Base-by-base conservation (phyloP, 805 yeast genomes). In the Teunomyces panamensis region DNA sequence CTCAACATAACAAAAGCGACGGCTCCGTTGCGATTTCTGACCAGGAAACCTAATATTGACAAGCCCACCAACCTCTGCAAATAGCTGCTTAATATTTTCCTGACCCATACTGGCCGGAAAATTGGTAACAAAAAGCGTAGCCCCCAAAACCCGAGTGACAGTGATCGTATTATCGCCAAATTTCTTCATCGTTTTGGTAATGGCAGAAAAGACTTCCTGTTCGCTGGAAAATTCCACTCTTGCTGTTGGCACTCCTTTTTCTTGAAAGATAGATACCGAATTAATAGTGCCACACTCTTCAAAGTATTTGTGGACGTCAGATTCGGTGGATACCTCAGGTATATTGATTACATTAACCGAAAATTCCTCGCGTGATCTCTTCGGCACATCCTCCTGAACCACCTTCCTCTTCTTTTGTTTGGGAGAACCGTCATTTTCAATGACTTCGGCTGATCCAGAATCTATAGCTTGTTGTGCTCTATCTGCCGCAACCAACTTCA, bases 1-100 rank as follows among this genome's bases (percentile, higher is more conserved):
- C 55, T 87, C 94, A 11, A 86, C 72, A 57, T 88, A 89, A 52
- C 92, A 87, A 58, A 89, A 89, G 28, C 95, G 62, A 48, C 94
- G 72, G 28, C 75, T 74, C 4, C 79, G 60, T 54, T 79, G 79
- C 42, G 66, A 73, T 39, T 72, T 73, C 49, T 83, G 74, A 0
- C 87, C 77, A 0, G 96, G 96, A 30, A 87, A 69, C 44, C 96
- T 67, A 0, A 84, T 65, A 44, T 79, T 75, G 1, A 79, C 50
- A 3, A 82, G 58, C 2, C 64, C 51, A 0, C 83, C 82, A 35
- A 56, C 58, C 2, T 62, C 39, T 0, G 58, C 47, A 56, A 87
- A 83, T 9, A 78, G 16, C 0, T 56, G 51, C 11, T 56, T 54
- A 0, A 89, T 44, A 4, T 73, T 66, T 0, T 60, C 63, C 20